phyloP scores from a whole-genome alignment of 352 stramenopile genomes.

The Globisporangium spinosum region DNA sequence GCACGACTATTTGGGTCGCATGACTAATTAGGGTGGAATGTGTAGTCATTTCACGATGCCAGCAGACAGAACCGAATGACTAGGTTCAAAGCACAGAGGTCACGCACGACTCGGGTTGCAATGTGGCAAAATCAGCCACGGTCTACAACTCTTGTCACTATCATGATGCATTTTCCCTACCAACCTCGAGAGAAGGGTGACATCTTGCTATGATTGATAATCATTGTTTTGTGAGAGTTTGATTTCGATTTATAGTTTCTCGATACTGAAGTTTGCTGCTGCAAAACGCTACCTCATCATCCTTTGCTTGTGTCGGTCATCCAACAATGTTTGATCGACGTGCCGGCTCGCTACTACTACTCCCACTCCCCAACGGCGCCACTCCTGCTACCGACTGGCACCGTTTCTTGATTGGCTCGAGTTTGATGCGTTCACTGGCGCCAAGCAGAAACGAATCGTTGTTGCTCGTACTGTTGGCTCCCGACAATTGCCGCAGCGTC shows the following conservation, averaged over 20 bases:
- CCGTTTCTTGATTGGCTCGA: constrained; percentile 23
- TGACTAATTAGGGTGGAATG: too few species aligned
- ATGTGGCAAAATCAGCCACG: too few species aligned
- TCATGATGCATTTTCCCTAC: too few species aligned
- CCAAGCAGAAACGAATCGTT: neutral
- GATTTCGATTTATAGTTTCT: neutral
- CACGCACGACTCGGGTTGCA: too few species aligned
- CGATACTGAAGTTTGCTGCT: neutral
- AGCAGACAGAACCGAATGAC: too few species aligned
- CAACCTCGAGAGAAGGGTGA: too few species aligned
- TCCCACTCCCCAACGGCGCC: neutral
- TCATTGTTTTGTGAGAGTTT: neutral
- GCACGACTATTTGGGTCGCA: too few species aligned
- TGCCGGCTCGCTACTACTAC: neutral
- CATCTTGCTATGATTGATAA: neutral
- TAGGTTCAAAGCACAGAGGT: too few species aligned
- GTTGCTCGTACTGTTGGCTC: neutral
- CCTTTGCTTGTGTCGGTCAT: neutral
- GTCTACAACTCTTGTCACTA: too few species aligned
- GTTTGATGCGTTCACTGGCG: constrained; percentile 17
- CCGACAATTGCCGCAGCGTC: constrained; percentile 3
- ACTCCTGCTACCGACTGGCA: constrained; percentile 8
- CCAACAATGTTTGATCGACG: neutral
- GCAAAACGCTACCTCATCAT: neutral
- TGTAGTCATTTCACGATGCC: too few species aligned